These are phyloP conservation scores for Pichia nanzhaoensis DNA, from an alignment of 805 yeast genomes.

Conservation along the genomic window DNA sequence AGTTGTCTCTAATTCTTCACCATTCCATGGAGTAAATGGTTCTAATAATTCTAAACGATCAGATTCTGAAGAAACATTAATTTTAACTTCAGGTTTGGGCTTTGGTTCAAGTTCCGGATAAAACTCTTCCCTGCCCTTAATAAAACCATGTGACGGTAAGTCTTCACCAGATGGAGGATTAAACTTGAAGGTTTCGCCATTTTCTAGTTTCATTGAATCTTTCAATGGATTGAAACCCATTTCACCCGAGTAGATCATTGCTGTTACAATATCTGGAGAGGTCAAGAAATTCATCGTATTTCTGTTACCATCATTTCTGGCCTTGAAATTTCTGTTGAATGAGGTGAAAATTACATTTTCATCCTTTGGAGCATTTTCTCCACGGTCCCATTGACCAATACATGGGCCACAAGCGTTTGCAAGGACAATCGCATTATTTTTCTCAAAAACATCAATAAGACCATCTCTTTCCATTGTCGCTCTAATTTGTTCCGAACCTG, in stretches of 20 bases:
- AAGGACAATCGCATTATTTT: constrained; percentile 88
- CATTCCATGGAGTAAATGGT: constrained; percentile 84
- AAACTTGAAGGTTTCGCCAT: constrained; percentile 87
- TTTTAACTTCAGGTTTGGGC: constrained; percentile 44
- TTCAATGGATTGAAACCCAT: constrained; percentile 94
- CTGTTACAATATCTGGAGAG: constrained; percentile 93
- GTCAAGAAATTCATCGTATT: constrained; percentile 95
- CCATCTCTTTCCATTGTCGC: constrained; percentile 98
- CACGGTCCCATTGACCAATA: constrained; percentile 98
- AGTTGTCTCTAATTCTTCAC: constrained; percentile 69
- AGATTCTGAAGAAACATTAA: constrained; percentile 68
- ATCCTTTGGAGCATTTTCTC: constrained; percentile 79
- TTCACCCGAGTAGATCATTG: constrained; percentile 93
- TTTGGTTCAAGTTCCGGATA: constrained; percentile 52
- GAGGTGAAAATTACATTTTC: constrained; percentile 96
- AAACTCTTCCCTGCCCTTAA: constrained; percentile 63
- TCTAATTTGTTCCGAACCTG: constrained; percentile 97
- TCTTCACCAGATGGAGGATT: constrained; percentile 85
- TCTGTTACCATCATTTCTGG: constrained; percentile 98
- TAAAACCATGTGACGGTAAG: constrained; percentile 85
- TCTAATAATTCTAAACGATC: constrained; percentile 88
- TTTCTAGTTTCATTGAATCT: constrained; percentile 78
- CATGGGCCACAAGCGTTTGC: constrained; percentile 99
- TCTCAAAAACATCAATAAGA: constrained; percentile 77
- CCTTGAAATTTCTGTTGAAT: constrained; percentile 96